Conservation (phyloP, 345 rosid genomes). For the Hypericum perforatum region DNA sequence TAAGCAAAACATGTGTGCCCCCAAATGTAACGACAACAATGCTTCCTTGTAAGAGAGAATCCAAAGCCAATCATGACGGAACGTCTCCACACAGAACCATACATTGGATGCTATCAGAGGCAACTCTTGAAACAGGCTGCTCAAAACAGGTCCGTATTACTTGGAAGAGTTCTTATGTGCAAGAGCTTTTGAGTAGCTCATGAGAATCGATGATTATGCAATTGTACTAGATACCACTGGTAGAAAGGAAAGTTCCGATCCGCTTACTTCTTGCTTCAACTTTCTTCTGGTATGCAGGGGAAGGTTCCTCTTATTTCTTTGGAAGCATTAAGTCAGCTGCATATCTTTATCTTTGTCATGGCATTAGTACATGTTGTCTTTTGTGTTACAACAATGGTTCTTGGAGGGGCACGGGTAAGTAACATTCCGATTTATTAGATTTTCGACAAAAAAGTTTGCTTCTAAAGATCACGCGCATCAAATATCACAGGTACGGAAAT, state of each 20-base stretch:
- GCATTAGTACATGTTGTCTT: slow-evolving; percentile 76
- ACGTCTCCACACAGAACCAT: slow-evolving; percentile 12
- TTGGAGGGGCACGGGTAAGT: slow-evolving; percentile 79
- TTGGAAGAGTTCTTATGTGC: no score
- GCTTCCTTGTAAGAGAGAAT: slow-evolving; percentile 61
- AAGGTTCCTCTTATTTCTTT: slow-evolving; percentile 46
- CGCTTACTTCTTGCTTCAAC: not conserved
- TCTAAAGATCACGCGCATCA: no score
- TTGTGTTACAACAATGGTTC: slow-evolving; percentile 68
- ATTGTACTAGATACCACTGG: no score
- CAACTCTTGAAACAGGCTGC: no score
- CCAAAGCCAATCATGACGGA: slow-evolving; percentile 19
- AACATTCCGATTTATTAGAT: not conserved
- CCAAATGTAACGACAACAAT: slow-evolving; percentile 32
- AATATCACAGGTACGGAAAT: slow-evolving; percentile 45
- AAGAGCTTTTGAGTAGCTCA: no score
- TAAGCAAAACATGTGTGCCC: slow-evolving; percentile 56
- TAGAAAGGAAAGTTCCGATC: no score
- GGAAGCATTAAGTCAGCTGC: slow-evolving; percentile 83
- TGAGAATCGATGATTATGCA: no score
- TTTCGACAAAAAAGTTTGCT: no score
- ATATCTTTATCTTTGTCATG: slow-evolving; percentile 74
- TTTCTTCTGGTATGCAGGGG: slow-evolving; percentile 35
- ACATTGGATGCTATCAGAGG: no score
- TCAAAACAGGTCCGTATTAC: no score